Evolutionary conservation across 2,329 filamentous ascomycete genomes (phyloP).

Genomic region (Fusarium multiceps): DNA sequence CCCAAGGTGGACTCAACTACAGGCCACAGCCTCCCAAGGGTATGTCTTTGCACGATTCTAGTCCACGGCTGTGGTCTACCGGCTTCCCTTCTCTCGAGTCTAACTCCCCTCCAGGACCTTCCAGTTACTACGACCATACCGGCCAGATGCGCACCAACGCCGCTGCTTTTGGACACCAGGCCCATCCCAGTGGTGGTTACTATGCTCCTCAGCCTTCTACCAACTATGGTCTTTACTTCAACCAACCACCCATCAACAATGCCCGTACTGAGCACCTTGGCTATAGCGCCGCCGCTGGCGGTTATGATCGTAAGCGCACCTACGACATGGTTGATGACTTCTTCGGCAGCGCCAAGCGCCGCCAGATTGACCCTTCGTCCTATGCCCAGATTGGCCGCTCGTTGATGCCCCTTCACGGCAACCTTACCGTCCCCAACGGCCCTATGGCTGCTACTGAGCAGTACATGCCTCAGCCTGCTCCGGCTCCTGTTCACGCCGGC

Average conservation of each 20-base stretch:
- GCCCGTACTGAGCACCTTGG: conserved; percentile 71
- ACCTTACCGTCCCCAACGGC: conserved; percentile 70
- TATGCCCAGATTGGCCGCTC: conserved; percentile 93
- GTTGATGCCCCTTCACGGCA: conserved; percentile 81
- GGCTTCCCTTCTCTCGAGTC: conserved; percentile 51
- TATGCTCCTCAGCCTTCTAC: conserved; percentile 67
- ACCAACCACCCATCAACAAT: conserved; percentile 67
- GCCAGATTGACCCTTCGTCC: conserved; percentile 87
- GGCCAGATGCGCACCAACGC: conserved; percentile 70
- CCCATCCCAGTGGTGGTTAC: conserved; percentile 63
- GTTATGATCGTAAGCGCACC: conserved; percentile 84
- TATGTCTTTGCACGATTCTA: conserved; percentile 52
- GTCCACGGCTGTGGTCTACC: conserved; percentile 17
- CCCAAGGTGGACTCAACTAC: conserved; percentile 65
- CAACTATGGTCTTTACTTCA: conserved; percentile 83
- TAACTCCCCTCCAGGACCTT: conserved; percentile 61
- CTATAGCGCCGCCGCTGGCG: conserved; percentile 62
- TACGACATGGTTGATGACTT: conserved; percentile 93
- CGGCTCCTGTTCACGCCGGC: conserved; percentile 64
- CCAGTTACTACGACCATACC: conserved; percentile 73
- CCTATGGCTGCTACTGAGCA: conserved; percentile 60
- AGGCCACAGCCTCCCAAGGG: conserved; percentile 65
- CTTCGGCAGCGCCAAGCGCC: conserved; percentile 91
- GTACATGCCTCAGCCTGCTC: conserved; percentile 62
- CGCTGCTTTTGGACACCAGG: conserved; percentile 67